Percentiles rank a stretch among this genome's conserved stretches.
Conservation (phyloP, 176 grass and related monocot genomes). For the barley (Hordeum vulgare) region MorexV3_pseudomolecules_assembly NC_058519.1:182377657-182378156, state of each 20-base stretch:
- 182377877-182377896: background rate
- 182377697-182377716: background rate
- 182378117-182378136: background rate
- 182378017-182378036: constrained; percentile 2
- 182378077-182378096: constrained; percentile 49
- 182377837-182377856: background rate
- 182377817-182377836: background rate
- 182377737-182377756: background rate
- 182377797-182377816: background rate
- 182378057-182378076: constrained; percentile 35
- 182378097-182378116: background rate
- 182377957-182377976: background rate
- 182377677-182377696: constrained; percentile 3
- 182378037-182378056: constrained; percentile 8
- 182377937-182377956: background rate
- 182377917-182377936: background rate
- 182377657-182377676: background rate
- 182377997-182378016: background rate
- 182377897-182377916: background rate
- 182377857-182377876: background rate
- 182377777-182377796: background rate
- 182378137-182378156: background rate
- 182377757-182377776: constrained; percentile 3
- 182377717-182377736: background rate
- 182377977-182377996: constrained; percentile 5